These are phyloP conservation scores for Kregervanrija delftensis DNA, from an alignment of 805 yeast genomes.

Conservation along the genomic window DNA sequence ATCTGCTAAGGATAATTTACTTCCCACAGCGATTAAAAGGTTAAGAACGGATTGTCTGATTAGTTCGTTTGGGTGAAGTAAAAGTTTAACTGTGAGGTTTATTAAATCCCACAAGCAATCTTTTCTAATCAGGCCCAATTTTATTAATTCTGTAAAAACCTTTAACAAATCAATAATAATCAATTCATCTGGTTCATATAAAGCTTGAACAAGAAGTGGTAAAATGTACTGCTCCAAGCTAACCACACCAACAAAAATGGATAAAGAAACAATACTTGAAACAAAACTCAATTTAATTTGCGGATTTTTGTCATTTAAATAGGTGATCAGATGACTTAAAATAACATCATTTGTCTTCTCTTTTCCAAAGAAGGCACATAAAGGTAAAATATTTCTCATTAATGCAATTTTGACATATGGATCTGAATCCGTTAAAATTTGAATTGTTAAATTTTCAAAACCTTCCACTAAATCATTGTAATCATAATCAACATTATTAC, in stretches of 20 bases:
- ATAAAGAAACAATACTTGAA: constrained; percentile 61
- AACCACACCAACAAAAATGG: constrained; percentile 74
- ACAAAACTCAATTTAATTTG: constrained; percentile 66
- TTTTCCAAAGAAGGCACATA: constrained; percentile 78
- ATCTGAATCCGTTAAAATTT: constrained; percentile 63
- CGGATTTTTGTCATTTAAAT: constrained; percentile 71
- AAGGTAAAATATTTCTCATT: constrained; percentile 61
- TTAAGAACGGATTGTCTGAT: constrained; percentile 63
- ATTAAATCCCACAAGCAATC: constrained; percentile 50
- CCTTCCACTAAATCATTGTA: constrained; percentile 41
- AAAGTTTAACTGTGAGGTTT: constrained; percentile 43
- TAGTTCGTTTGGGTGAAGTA: constrained; percentile 84
- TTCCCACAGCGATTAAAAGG: constrained; percentile 55
- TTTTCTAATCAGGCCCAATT: constrained; percentile 48
- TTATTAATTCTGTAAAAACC: constrained; percentile 48
- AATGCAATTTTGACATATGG: constrained; percentile 64
- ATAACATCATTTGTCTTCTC: constrained; percentile 86
- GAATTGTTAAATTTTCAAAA: constrained; percentile 60
- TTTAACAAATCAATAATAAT: constrained; percentile 67
- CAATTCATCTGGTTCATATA: constrained; percentile 77
- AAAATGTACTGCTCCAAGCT: constrained; percentile 82
- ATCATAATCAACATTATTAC: constrained; percentile 29
- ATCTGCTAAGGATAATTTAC: constrained; percentile 67
- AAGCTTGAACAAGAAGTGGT: constrained; percentile 77
- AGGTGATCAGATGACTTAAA: constrained; percentile 85